These are phyloP conservation scores for Penicillium dipodomyicola DNA, from an alignment of 495 filamentous ascomycete genomes.

Conservation along the genomic window DNA sequence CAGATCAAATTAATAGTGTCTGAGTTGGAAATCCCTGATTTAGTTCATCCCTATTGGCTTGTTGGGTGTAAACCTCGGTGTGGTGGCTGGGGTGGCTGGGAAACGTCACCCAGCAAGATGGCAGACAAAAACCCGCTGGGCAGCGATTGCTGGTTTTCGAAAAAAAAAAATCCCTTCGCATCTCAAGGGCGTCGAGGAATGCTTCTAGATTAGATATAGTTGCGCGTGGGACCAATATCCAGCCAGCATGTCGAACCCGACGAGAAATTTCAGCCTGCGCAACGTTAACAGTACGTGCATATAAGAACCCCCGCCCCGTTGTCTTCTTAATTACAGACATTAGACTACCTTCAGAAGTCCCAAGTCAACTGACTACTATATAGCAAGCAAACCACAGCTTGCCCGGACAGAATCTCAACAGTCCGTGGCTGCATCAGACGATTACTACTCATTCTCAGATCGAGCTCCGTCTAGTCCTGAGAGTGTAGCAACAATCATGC, in stretches of 20 bases:
- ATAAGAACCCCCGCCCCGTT: conserved; percentile 5
- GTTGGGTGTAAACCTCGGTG: conserved; percentile 6
- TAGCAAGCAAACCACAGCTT: conserved; percentile 55
- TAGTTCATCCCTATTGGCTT: conserved; percentile 25
- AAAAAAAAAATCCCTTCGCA: conserved; percentile 18
- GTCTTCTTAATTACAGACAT: conserved; percentile 2
- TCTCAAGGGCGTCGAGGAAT: conserved; percentile 22
- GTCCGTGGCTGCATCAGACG: conserved; percentile 63
- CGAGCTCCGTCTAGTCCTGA: conserved; percentile 45
- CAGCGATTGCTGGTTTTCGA: conserved; percentile 10
- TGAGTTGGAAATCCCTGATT: conserved; percentile 21
- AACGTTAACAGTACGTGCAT: conserved; percentile 33
- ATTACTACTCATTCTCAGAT: conserved; percentile 65
- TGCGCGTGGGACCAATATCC: conserved; percentile 15
- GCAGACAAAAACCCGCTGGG: conserved; percentile 27
- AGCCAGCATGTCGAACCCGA: conserved; percentile 22
- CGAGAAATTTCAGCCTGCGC: conserved; percentile 33
- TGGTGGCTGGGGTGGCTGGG: conserved; percentile 37
- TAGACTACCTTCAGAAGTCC: neutral
- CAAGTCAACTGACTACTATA: conserved; percentile 15
- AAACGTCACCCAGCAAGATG: conserved; percentile 19
- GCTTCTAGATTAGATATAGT: conserved; percentile 25
- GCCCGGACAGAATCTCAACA: conserved; percentile 54
- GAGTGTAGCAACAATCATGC: conserved; percentile 47
- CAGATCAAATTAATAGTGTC: conserved; percentile 21